Percentiles rank a stretch among this genome's conserved stretches.
These are phyloP conservation scores for Termitomyces sp. DNA, from an alignment of 768 basidiomycete genomes.

Conservation along the genomic window DNA sequence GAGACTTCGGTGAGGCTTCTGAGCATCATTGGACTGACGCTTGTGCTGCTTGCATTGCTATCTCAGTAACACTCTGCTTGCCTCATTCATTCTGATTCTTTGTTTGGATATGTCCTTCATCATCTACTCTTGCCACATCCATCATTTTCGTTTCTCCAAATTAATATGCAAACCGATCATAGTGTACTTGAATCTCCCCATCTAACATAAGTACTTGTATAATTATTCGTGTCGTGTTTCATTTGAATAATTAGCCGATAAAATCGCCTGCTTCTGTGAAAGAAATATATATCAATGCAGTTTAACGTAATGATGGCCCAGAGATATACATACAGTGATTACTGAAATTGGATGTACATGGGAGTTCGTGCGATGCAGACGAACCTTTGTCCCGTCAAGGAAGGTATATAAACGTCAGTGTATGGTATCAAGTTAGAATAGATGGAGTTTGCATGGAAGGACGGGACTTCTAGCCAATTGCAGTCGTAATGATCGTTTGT, in stretches of 20 bases:
- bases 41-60: constrained; percentile 11
- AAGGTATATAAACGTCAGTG: neutral
- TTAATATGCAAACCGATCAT: neutral
- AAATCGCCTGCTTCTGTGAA: neutral
- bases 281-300: neutral
- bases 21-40: constrained; percentile 10
- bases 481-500: neutral
- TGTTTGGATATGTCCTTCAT: neutral
- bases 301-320: neutral
- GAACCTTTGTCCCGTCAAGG: neutral
- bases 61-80: neutral
- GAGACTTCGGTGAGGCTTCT: constrained; percentile 7
- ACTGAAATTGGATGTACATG: neutral
- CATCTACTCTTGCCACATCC: too few species aligned
- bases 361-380: neutral
- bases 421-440: neutral
- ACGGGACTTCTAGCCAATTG: neutral
- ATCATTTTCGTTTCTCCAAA: neutral
- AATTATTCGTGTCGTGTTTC: neutral
- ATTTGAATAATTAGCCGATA: neutral
- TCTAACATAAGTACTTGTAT: neutral
- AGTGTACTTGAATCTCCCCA: neutral
- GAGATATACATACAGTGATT: too few species aligned
- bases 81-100: neutral
- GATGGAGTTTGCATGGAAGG: too few species aligned